These are phyloP conservation scores for Seiridium cupressi DNA, from an alignment of 2,329 filamentous ascomycete genomes.

Conservation along the genomic window DNA sequence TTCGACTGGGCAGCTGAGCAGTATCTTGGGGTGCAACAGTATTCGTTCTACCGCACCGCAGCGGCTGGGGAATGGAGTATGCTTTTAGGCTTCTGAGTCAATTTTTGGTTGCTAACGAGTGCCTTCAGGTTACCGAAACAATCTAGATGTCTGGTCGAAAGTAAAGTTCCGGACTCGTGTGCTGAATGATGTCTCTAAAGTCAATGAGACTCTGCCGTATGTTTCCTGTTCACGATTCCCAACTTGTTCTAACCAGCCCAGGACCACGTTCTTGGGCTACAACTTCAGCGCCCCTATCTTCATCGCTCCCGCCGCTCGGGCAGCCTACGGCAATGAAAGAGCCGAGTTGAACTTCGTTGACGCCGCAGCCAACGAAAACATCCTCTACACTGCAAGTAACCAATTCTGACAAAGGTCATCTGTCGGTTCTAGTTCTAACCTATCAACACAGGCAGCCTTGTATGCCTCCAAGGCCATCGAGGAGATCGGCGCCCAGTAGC, in stretches of 20 bases:
- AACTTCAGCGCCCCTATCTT: constrained; percentile 43
- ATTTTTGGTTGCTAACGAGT: background rate
- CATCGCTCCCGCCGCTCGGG: constrained; percentile 37
- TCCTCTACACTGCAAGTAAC: constrained; percentile 36
- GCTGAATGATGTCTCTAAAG: constrained; percentile 33
- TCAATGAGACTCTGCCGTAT: constrained; percentile 32
- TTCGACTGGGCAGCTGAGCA: constrained; percentile 48
- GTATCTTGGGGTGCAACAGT: constrained; percentile 37
- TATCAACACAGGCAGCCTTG: constrained; percentile 13
- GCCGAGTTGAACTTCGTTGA: constrained; percentile 39
- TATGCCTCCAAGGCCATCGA: constrained; percentile 22
- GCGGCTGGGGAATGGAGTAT: constrained; percentile 45
- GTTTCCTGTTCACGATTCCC: background rate
- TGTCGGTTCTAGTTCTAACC: constrained; percentile 4
- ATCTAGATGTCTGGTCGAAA: constrained; percentile 47
- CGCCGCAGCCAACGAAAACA: constrained; percentile 35
- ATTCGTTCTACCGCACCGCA: constrained; percentile 48
- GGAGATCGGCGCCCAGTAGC: constrained; percentile 20
- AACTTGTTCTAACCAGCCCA: constrained; percentile 15
- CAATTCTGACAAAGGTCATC: background rate
- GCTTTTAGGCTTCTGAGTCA: background rate
- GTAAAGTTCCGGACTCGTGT: constrained; percentile 41
- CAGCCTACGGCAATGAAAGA: constrained; percentile 31
- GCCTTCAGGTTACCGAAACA: constrained; percentile 42
- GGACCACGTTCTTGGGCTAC: constrained; percentile 40